phyloP scores from a whole-genome alignment of 352 stramenopile genomes.

The Pseudoperonospora humuli region DNA sequence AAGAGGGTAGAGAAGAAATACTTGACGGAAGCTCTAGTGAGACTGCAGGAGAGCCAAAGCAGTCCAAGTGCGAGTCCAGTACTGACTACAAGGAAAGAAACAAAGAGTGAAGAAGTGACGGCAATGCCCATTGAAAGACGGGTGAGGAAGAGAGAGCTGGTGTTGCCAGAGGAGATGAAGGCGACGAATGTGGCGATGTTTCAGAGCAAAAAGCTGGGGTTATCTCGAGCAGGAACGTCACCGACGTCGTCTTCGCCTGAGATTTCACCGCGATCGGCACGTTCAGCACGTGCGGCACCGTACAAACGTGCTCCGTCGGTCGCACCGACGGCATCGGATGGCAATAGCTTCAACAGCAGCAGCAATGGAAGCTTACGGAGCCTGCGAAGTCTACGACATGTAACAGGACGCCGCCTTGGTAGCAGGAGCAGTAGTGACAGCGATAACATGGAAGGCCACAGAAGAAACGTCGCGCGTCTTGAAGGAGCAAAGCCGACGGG shows the following conservation, averaged over 20 bases:
- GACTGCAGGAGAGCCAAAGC: conserved; percentile 20
- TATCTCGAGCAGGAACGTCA: conserved; percentile 34
- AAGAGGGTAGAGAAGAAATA: conserved; percentile 53
- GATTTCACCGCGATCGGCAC: conserved; percentile 30
- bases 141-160: conserved; percentile 30
- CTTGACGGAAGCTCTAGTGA: conserved; percentile 43
- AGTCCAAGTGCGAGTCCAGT: not conserved
- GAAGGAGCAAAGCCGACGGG: conserved; percentile 16
- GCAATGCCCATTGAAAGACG: conserved; percentile 8
- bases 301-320: conserved; percentile 27
- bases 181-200: conserved; percentile 11
- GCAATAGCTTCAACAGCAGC: conserved; percentile 23
- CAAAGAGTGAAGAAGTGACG: not conserved
- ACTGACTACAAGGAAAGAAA: not conserved
- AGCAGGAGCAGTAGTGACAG: conserved; percentile 22
- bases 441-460: conserved; percentile 17
- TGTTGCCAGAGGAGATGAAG: conserved; percentile 26
- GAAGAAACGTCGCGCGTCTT: conserved; percentile 3
- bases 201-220: conserved; percentile 23
- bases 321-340: conserved; percentile 15
- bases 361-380: conserved; percentile 26
- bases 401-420: conserved; percentile 23
- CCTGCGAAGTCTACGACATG: conserved; percentile 16
- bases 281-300: conserved; percentile 18
- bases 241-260: conserved; percentile 50